A percentile compares a stretch with the other conserved stretches of the same genome.
phyloP scores from a whole-genome alignment of 2,329 filamentous ascomycete genomes.

The Xylaria sp. region DNA sequence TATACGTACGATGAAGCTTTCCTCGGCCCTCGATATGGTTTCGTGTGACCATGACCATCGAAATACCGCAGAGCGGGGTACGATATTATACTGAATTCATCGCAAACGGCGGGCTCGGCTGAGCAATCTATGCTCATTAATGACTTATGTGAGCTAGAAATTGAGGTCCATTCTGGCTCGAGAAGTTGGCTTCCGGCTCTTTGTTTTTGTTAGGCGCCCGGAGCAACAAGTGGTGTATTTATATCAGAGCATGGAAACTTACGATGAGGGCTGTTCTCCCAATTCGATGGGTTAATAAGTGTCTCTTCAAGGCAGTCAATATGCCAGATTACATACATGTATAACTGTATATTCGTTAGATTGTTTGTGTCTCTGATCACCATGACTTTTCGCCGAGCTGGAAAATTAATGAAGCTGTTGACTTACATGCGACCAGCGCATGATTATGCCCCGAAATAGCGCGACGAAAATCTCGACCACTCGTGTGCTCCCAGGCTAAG shows the following conservation, averaged over 20 bases:
- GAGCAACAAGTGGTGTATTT: not conserved
- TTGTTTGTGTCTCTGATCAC: conserved; percentile 1
- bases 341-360: conserved; percentile 35
- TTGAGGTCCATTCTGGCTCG: conserved; percentile 52
- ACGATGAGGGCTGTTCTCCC: conserved; percentile 45
- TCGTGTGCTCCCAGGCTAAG: conserved; percentile 44
- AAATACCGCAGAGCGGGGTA: conserved; percentile 61
- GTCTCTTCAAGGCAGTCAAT: not conserved
- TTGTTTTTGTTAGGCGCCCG: conserved; percentile 3
- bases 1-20: conserved; percentile 52
- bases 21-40: conserved; percentile 58
- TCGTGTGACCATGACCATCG: conserved; percentile 49
- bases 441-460: conserved; percentile 45
- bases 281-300: conserved; percentile 9
- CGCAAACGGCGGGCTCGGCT: conserved; percentile 52
- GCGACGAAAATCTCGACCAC: conserved; percentile 45
- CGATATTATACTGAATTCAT: conserved; percentile 55
- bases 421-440: conserved; percentile 50
- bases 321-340: conserved; percentile 36
- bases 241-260: conserved; percentile 22
- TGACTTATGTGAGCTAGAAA: conserved; percentile 26
- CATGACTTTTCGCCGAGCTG: not conserved
- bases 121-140: conserved; percentile 57
- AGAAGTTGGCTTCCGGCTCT: conserved; percentile 51
- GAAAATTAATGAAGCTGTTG: not conserved